Percentiles rank a stretch among this genome's conserved stretches.
phyloP scores from a whole-genome alignment of 345 rosid species.

The Pugionium cornutum region DNA sequence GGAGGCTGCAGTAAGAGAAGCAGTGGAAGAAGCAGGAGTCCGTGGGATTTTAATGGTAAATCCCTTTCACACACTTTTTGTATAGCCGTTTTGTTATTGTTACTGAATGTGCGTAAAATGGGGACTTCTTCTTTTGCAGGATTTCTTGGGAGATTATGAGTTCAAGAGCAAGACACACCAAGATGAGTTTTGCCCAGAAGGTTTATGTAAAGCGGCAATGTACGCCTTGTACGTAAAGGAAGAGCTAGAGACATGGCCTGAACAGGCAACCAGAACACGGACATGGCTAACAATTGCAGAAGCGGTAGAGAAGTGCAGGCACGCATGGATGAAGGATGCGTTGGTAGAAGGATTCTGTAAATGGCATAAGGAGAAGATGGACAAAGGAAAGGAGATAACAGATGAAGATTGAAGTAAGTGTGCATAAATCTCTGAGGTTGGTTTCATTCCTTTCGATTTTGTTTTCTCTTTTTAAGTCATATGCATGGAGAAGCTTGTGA shows the following conservation, averaged over 20 bases:
- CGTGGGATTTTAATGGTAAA: constrained; percentile 69
- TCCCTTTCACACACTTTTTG: not conserved
- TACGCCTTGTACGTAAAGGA: constrained; percentile 73
- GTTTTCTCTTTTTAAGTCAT: constrained; percentile 25
- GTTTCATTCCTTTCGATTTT: constrained; percentile 17
- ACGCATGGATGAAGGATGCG: constrained; percentile 90
- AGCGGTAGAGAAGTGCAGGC: constrained; percentile 69
- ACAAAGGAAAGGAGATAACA: constrained; percentile 30
- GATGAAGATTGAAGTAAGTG: constrained; percentile 33
- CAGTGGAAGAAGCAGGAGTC: constrained; percentile 87
- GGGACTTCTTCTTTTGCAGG: constrained; percentile 42
- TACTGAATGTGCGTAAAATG: not conserved
- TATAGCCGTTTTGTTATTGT: not conserved
- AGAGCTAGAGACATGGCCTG: constrained; percentile 81
- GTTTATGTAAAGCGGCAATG: constrained; percentile 86
- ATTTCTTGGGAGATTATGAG: constrained; percentile 65
- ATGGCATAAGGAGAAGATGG: constrained; percentile 55
- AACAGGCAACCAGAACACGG: constrained; percentile 64
- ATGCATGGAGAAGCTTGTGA: constrained; percentile 29
- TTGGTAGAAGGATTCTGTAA: constrained; percentile 59
- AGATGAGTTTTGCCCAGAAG: constrained; percentile 89
- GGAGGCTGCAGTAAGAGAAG: constrained; percentile 75
- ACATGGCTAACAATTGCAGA: constrained; percentile 68
- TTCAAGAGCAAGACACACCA: constrained; percentile 87
- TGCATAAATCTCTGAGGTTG: constrained; percentile 39